Conservation (phyloP, 306 rosid genomes). For the Vigna mungo region DNA sequence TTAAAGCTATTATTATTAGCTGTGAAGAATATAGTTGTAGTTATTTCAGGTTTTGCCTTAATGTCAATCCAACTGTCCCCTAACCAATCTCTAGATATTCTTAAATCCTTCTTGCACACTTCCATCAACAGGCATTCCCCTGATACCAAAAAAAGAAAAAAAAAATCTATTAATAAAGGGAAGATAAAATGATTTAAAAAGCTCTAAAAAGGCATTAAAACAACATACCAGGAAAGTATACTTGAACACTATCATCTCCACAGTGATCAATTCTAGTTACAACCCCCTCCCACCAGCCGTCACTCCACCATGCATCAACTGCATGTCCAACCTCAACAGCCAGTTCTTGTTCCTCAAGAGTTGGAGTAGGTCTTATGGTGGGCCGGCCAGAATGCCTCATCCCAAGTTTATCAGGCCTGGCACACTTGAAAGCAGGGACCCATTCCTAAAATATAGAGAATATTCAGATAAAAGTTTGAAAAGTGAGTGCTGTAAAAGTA, state of each 20-base stretch:
- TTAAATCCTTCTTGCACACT: slow-evolving; percentile 67
- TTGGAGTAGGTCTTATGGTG: slow-evolving; percentile 79
- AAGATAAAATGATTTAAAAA: background rate
- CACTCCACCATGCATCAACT: slow-evolving; percentile 99
- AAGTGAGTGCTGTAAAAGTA: slow-evolving; percentile 1
- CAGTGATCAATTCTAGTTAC: slow-evolving; percentile 60
- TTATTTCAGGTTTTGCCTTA: slow-evolving; percentile 69
- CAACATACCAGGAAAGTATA: slow-evolving; percentile 79
- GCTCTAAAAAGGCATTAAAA: background rate
- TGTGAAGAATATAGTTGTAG: slow-evolving; percentile 57
- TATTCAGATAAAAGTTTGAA: slow-evolving; percentile 34
- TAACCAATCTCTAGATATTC: slow-evolving; percentile 91
- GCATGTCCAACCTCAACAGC: slow-evolving; percentile 71
- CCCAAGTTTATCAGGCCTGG: slow-evolving; percentile 88
- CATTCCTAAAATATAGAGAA: slow-evolving; percentile 74
- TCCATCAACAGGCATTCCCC: slow-evolving; percentile 80
- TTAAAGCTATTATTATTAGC: slow-evolving; percentile 47
- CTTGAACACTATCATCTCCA: slow-evolving; percentile 57
- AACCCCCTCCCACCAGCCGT: slow-evolving; percentile 99
- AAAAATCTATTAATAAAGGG: background rate
- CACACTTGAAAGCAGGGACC: slow-evolving; percentile 81
- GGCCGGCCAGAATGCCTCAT: slow-evolving; percentile 81
- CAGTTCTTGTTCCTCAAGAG: slow-evolving; percentile 57
- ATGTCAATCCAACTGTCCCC: slow-evolving; percentile 78
- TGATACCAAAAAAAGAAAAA: slow-evolving; percentile 40